Evolutionary conservation across 1,284 basidiomycete genomes (phyloP), one percentile per base, ranked within the genome.

Genomic region (Porogramme epimiltina): DNA sequence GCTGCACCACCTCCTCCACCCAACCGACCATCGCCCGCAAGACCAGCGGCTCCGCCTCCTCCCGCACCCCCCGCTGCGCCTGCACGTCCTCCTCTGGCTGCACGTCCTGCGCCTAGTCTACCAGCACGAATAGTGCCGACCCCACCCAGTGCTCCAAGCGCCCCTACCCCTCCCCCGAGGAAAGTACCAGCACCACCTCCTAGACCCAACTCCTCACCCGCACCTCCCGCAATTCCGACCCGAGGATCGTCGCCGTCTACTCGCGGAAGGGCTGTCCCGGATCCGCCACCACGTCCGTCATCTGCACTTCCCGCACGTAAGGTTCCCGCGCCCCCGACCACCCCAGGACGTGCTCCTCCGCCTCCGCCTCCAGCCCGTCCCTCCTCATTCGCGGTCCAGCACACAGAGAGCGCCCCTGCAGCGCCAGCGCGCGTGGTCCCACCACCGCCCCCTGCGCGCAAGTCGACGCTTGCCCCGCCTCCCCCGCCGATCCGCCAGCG

Each of bases 141-240:
- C 0, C 70, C 73, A 3, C 45, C 64, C n/a, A 56, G 58, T 38
- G 66, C 70, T 38, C 64, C 71, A 39, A 45, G 65, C n/a, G 62
- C 66, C 3, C 70, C 73, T 18, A 56, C 66, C 28, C 65, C 69
- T 41, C 77, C 76, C 20, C 63, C 73, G 56, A 71, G 71, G 52
- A 59, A 54, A 31, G 51, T 43, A 0, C 54, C 51, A 5, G 66
- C 71, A 1, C 62, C 70, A 3, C 62, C 70, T 24, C 69, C 71
- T 20, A 65, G 73, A 20, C 46, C 68, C 1, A 38, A 42, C 4
- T 55, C 64, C 10, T 52, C 65, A 16, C 54, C 59, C 42, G 50
- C 57, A 3, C 44, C 68, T 22, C 65, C 67, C 11, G 55, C 64
- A 10, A 50, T 65, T 8, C 67, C 67, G 8, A 58, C 65, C 28